phyloP scores from a whole-genome alignment of 2,329 filamentous ascomycete species.

The Paecilomyces sp. region DNA sequence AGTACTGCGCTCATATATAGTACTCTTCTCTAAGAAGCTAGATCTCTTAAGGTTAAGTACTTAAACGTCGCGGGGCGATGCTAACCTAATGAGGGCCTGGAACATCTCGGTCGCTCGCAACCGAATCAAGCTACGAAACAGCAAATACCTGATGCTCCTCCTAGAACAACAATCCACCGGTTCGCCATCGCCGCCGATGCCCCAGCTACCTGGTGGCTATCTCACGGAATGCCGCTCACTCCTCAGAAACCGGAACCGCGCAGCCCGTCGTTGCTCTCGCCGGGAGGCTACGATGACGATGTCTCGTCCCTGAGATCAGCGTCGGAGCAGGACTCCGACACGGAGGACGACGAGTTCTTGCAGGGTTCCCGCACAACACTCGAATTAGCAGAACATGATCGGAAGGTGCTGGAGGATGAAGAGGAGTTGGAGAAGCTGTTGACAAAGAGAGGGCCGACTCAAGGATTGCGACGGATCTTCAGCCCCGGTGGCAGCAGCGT shows the following conservation, averaged over 20 bases:
- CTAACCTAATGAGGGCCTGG: not conserved
- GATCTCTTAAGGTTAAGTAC: no score
- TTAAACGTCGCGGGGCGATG: not conserved
- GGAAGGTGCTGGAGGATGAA: constrained; percentile 66
- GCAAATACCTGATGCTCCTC: not conserved
- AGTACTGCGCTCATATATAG: no score
- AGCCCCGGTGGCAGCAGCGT: constrained; percentile 39
- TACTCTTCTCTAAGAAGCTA: no score
- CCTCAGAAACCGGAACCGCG: constrained; percentile 11
- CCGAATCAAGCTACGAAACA: not conserved
- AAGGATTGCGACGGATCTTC: constrained; percentile 34
- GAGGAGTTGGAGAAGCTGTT: constrained; percentile 51
- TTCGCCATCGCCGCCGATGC: not conserved
- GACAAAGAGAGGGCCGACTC: constrained; percentile 30
- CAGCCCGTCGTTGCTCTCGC: constrained; percentile 51
- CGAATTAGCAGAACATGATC: constrained; percentile 63
- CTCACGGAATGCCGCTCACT: constrained; percentile 5
- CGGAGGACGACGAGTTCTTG: constrained; percentile 65
- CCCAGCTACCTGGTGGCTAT: not conserved
- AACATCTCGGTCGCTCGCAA: not conserved
- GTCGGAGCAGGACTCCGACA: constrained; percentile 65
- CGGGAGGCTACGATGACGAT: constrained; percentile 61
- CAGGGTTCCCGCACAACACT: constrained; percentile 59
- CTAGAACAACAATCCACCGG: not conserved
- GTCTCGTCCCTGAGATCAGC: constrained; percentile 57